Conservation (phyloP, 495 filamentous ascomycete genomes). For the Oleoguttula mirabilis region DNA sequence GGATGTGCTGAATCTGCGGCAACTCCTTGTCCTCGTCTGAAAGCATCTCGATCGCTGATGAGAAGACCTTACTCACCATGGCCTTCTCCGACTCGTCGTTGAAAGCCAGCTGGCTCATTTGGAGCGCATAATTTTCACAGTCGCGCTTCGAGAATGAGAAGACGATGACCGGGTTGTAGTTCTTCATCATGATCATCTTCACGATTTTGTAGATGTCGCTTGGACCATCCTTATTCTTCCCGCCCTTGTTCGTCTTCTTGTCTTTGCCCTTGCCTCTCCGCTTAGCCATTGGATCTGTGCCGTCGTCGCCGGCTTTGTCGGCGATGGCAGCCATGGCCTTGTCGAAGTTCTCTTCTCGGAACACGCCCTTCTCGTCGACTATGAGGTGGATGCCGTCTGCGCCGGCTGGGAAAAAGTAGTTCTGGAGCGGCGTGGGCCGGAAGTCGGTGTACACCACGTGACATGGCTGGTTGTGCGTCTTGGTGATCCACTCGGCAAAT, state of each 20-base stretch:
- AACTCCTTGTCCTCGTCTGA: constrained; percentile 81
- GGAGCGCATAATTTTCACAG: constrained; percentile 73
- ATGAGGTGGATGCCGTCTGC: constrained; percentile 88
- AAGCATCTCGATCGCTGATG: constrained; percentile 75
- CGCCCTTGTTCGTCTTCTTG: constrained; percentile 80
- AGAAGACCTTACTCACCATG: constrained; percentile 89
- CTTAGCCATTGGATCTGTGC: constrained; percentile 63
- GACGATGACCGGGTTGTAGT: constrained; percentile 92
- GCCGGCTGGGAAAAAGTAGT: constrained; percentile 93
- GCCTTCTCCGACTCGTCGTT: constrained; percentile 93
- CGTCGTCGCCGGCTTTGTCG: constrained; percentile 77
- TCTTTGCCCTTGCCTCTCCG: constrained; percentile 78
- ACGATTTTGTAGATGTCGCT: constrained; percentile 95
- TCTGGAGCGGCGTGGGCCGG: constrained; percentile 86
- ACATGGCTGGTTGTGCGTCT: constrained; percentile 91
- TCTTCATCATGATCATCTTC: constrained; percentile 94
- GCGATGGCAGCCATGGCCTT: constrained; percentile 82
- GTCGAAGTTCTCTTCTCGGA: constrained; percentile 94
- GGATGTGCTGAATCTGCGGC: constrained; percentile 80
- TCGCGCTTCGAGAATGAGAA: constrained; percentile 99
- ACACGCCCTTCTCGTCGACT: constrained; percentile 89
- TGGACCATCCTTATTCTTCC: constrained; percentile 50
- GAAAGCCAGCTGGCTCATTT: constrained; percentile 79
- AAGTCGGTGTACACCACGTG: constrained; percentile 99
- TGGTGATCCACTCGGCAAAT: constrained; percentile 96